phyloP scores from a whole-genome alignment of 345 rosid species.

The Crucihimalaya himalaica region DNA sequence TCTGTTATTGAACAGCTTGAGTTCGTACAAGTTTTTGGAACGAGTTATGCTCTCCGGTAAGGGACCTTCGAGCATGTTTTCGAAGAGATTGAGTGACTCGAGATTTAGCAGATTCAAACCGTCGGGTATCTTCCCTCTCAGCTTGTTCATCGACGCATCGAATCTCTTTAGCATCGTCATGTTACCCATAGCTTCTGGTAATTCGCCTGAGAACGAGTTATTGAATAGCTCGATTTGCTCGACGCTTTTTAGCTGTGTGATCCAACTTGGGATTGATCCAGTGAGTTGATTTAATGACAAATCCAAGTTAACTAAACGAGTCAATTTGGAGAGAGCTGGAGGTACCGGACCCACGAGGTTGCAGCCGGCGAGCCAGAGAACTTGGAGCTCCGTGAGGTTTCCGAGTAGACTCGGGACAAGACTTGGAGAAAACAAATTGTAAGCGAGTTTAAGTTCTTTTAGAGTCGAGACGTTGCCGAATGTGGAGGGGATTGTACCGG shows the following conservation, averaged over 20 bases:
- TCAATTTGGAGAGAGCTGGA: constrained; percentile 40
- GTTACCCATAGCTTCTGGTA: constrained; percentile 56
- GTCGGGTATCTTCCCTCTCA: constrained; percentile 63
- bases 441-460: constrained; percentile 53
- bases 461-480: constrained; percentile 71
- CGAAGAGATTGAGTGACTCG: constrained; percentile 62
- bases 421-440: constrained; percentile 60
- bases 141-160: constrained; percentile 67
- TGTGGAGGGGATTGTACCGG: constrained; percentile 52
- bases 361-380: constrained; percentile 63
- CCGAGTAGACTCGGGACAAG: constrained; percentile 54
- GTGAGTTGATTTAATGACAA: constrained; percentile 54
- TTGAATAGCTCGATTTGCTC: constrained; percentile 71
- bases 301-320: constrained; percentile 54
- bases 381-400: constrained; percentile 54
- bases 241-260: constrained; percentile 49
- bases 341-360: constrained; percentile 64
- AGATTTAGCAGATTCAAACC: constrained; percentile 63
- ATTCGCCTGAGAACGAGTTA: constrained; percentile 70
- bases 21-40: constrained; percentile 61
- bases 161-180: constrained; percentile 51
- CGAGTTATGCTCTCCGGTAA: constrained; percentile 63
- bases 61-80: constrained; percentile 67
- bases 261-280: constrained; percentile 67
- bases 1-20: constrained; percentile 69